phyloP scores from a whole-genome alignment of 306 rosid genomes.

The Astragalus membranaceus region DNA sequence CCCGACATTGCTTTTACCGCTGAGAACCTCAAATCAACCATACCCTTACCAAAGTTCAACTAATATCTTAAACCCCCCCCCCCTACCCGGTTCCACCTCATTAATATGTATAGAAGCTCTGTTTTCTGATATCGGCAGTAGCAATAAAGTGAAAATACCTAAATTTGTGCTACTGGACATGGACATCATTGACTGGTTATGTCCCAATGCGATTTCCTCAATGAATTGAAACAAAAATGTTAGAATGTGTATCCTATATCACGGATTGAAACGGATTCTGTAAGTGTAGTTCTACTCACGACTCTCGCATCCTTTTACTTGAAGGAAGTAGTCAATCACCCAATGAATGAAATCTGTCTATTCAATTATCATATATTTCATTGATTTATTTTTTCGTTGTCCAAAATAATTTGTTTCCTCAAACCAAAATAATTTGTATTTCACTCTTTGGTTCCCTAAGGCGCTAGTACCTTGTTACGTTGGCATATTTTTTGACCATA shows the following conservation, averaged over 20 bases:
- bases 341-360: not conserved
- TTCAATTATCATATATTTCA: not conserved
- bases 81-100: not conserved
- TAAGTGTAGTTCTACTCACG: not conserved
- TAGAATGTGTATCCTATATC: not conserved
- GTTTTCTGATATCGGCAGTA: not conserved
- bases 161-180: not conserved
- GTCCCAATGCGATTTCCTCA: not conserved
- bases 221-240: not conserved
- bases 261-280: not conserved
- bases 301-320: not conserved
- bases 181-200: not conserved
- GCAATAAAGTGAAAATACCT: not conserved
- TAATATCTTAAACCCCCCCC: not conserved
- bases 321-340: not conserved
- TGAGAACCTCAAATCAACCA: not conserved
- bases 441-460: not conserved
- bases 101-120: not conserved
- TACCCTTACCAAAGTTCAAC: not conserved
- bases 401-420: not conserved
- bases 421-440: not conserved
- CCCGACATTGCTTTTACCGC: not conserved
- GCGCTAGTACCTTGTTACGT: not conserved
- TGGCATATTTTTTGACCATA: slow-evolving; percentile 7
- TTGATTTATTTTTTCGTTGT: not conserved